Conservation (phyloP, 148 eudicot species). For the Camellia sinensis region DNA sequence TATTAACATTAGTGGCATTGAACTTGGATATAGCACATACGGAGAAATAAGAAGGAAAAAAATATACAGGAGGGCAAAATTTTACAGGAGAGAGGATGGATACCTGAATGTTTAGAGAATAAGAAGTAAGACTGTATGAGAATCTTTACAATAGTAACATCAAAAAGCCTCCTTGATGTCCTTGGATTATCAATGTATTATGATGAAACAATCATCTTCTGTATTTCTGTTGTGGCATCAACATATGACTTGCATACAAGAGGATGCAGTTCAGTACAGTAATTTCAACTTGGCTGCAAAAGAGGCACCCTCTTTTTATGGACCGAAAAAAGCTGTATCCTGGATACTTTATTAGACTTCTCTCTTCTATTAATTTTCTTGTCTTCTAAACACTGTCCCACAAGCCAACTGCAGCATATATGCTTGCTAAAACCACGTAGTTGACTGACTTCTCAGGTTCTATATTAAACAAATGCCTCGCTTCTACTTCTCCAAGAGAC, state of each 20-base stretch:
- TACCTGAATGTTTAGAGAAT: neutral
- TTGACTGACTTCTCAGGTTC: conserved; percentile 20
- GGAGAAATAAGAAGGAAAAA: neutral
- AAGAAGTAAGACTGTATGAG: neutral
- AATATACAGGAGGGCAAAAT: neutral
- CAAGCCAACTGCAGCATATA: conserved; percentile 22
- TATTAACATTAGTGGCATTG: neutral
- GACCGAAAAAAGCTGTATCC: conserved; percentile 8
- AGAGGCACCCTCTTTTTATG: neutral
- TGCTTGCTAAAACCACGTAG: conserved; percentile 27
- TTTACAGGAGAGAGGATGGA: neutral
- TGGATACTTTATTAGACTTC: conserved; percentile 11
- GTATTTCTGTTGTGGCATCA: neutral
- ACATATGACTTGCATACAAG: neutral
- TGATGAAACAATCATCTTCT: neutral
- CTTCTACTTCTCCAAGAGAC: conserved; percentile 23
- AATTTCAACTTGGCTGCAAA: conserved; percentile 14
- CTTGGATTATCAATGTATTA: neutral
- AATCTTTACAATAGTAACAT: neutral
- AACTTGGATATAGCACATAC: neutral
- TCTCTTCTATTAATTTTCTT: conserved; percentile 15
- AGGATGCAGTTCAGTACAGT: neutral
- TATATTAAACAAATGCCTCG: conserved; percentile 14
- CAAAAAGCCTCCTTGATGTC: neutral
- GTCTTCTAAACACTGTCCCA: conserved; percentile 19